Evolutionary conservation across 2,329 filamentous ascomycete genomes (phyloP), one percentile per base, ranked within the genome.

Genomic region (Cordyceps tenuipes): DNA sequence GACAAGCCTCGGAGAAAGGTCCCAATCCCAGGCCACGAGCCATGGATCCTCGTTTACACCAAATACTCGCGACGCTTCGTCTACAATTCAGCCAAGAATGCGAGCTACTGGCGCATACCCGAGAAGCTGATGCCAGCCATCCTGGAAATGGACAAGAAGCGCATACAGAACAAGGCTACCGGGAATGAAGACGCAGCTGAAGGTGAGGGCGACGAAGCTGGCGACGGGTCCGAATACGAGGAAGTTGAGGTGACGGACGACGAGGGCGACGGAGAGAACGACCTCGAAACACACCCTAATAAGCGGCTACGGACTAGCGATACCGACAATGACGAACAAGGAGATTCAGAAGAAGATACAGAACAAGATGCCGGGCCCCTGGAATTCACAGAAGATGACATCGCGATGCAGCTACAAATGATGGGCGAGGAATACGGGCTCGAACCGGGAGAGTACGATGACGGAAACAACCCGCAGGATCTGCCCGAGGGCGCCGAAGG

Each of bases 51-150:
- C 3, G 90, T 99, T n/a, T 90, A 88, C 70, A 99, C 94, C 0
- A 97, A 91, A 70, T 85, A 93, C 63, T 90, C 90, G 23, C 82
- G 94, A 61, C 83, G 92, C 57, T 99, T 99, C 69, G 91, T 92
- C 2, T 90, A 96, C 76, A 96, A 99, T 66, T 83, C 86, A 0
- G 82, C 82, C 58, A 96, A 93, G 65, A 89, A 93, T 43, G 82
- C 91, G 65, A 97, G 92, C 72, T 91, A 91, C 72, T 99, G 95
- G 94, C 91, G 91, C 68, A 94, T 97, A 67, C 94, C 94, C 0
- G 84, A 90, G 59, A 87, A 94, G 70, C 80, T 99, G 41, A 87
- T 92, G 81, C 86, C 88, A 62, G 91, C 85, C 15, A 89, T 94
- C 58, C 66, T 87, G 55, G 81, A 85, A 63, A 76, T 90, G 59